phyloP scores from a whole-genome alignment of 2,329 filamentous ascomycete species.

The Colletotrichum acutatum region DNA sequence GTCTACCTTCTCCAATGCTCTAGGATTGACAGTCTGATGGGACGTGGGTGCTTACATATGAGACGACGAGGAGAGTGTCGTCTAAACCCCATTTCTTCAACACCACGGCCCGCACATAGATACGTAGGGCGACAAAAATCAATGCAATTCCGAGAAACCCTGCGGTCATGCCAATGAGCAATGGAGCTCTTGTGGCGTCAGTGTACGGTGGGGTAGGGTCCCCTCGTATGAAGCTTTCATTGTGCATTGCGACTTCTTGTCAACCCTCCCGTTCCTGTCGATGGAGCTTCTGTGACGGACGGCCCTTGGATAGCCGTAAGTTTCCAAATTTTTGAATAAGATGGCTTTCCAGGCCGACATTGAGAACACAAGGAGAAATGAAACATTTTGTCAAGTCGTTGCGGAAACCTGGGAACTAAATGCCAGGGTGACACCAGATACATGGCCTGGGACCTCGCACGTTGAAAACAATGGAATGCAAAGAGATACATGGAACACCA shows the following conservation, averaged over 20 bases:
- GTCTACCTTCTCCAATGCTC: neutral
- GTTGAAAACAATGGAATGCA: neutral
- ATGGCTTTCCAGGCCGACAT: neutral
- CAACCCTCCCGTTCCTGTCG: neutral
- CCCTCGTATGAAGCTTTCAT: neutral
- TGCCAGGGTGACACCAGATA: neutral
- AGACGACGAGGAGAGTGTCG: slow-evolving; percentile 10
- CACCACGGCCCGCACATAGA: slow-evolving; percentile 12
- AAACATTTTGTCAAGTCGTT: neutral
- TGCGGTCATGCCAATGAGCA: slow-evolving; percentile 9
- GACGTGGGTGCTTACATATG: slow-evolving; percentile 2
- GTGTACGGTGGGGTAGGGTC: neutral
- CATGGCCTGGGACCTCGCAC: neutral
- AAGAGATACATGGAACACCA: neutral
- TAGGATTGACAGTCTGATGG: neutral
- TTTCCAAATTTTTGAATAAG: neutral
- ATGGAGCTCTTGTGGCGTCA: neutral
- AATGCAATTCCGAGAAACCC: slow-evolving; percentile 5
- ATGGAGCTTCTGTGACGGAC: neutral
- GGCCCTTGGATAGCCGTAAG: neutral
- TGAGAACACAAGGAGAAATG: neutral
- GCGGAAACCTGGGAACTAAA: neutral
- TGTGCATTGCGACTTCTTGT: neutral
- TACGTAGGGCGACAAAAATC: slow-evolving; percentile 14
- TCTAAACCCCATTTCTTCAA: slow-evolving; percentile 30